These are phyloP conservation scores for Panellus pusillus DNA, from an alignment of 768 basidiomycete species.

Conservation along the genomic window DNA sequence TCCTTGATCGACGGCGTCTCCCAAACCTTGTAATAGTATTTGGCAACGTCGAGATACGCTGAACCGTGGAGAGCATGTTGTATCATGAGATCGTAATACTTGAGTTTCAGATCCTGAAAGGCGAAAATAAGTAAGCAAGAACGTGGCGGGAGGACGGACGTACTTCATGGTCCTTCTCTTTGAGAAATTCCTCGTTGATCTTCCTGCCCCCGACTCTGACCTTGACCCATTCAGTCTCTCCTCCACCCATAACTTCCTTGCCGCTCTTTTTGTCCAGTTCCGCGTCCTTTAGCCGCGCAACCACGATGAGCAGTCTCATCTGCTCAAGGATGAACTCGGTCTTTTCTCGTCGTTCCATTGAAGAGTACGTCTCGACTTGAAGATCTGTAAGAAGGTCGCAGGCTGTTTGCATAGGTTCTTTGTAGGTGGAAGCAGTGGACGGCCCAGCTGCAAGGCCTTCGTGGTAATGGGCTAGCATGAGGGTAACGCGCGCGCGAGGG, in stretches of 20 bases:
- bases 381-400: slow-evolving; percentile 92
- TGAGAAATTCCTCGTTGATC: slow-evolving; percentile 91
- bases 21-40: slow-evolving; percentile 96
- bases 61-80: slow-evolving; percentile 85
- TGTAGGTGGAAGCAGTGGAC: slow-evolving; percentile 44
- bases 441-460: slow-evolving; percentile 61
- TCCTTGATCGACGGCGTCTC: slow-evolving; percentile 93
- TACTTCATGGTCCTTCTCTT: slow-evolving; percentile 87
- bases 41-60: slow-evolving; percentile 90
- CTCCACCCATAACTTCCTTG: slow-evolving; percentile 63
- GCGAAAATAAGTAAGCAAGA: neutral
- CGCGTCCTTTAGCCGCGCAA: slow-evolving; percentile 74
- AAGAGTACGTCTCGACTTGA: slow-evolving; percentile 98
- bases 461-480: slow-evolving; percentile 81
- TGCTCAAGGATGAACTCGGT: slow-evolving; percentile 98
- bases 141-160: slow-evolving; percentile 1
- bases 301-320: slow-evolving; percentile 84
- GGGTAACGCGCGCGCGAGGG: slow-evolving; percentile 91
- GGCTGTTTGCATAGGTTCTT: slow-evolving; percentile 79
- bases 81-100: slow-evolving; percentile 96
- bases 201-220: slow-evolving; percentile 90
- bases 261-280: slow-evolving; percentile 58
- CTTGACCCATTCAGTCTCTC: slow-evolving; percentile 91
- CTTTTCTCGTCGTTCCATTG: slow-evolving; percentile 97
- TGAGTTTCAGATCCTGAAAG: slow-evolving; percentile 86